Base-by-base conservation (phyloP, 768 basidiomycete genomes). In the Saitozyma podzolica region DNA sequence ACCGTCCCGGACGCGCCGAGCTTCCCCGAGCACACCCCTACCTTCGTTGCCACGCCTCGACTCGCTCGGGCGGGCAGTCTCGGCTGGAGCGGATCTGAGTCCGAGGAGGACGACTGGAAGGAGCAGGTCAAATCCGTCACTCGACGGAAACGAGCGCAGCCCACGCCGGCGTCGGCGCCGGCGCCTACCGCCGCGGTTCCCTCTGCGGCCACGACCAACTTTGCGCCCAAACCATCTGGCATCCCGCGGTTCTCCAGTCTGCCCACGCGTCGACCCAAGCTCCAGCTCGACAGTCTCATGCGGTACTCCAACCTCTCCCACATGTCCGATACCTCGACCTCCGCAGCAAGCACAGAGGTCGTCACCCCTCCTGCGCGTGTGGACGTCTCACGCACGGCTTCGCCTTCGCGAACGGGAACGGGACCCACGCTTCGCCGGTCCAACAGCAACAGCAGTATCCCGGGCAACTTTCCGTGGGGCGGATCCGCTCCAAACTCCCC, bases 91-190 rank as follows among this genome's bases (percentile, higher is more conserved):
- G 72, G 72, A 9, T 64, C 59, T 40, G 72, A 74, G 48, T 69
- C 67, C 3, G 72, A 74, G 50, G 72, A 74, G 48, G 72, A 74
- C 45, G 69, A 67, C 37, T 74, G 70, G 66, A 59, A 59, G 10
- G 8, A 49, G 2, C 61, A 62, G 4, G 56, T 70, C 19, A 45
- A 59, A n/a, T n/a, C 29, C 9, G 57, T 69, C 41, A 40, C 62
- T 16, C 53, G 42, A 11, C 54, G 62, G 17, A 58, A 59, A 50
- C 53, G 47, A 17, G 52, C 60, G 40, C 47, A 45, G 43, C 20
- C 59, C n/a, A 50, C 39, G 10, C 42, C 59, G 1, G 57, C 14
- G 14, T n/a, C 48, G 52, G 17, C 58, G 10, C 48, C 40, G 10
- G n/a, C 37, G 13, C 47, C 58, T 48, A 20, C 53, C 16, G 11